These are phyloP conservation scores for Halophytophthora polymorphica DNA, from an alignment of 352 stramenopile species.

Conservation along the genomic window DNA sequence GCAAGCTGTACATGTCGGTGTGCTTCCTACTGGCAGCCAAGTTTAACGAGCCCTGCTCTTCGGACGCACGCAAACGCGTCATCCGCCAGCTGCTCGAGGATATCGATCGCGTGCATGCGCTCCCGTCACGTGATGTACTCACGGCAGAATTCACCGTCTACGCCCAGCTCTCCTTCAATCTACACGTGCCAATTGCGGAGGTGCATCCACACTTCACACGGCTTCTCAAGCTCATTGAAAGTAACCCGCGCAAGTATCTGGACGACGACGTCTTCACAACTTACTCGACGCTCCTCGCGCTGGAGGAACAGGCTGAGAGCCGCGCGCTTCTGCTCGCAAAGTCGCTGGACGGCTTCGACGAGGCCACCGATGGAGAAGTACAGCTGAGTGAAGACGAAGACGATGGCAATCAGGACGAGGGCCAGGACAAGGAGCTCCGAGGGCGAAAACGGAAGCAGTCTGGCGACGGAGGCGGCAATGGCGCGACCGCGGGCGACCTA, in stretches of 20 bases:
- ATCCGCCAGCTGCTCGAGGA: constrained; percentile 73
- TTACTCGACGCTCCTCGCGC: constrained; percentile 69
- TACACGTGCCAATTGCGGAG: constrained; percentile 80
- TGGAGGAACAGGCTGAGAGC: constrained; percentile 58
- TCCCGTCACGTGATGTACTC: constrained; percentile 82
- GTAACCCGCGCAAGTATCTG: constrained; percentile 87
- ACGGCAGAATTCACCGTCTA: constrained; percentile 90
- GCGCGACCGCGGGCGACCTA: constrained; percentile 21
- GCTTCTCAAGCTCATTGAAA: constrained; percentile 82
- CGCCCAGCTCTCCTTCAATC: constrained; percentile 85
- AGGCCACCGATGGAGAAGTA: constrained; percentile 59
- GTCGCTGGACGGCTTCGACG: constrained; percentile 40
- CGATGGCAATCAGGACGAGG: constrained; percentile 15
- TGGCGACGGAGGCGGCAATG: constrained; percentile 15
- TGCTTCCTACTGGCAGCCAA: constrained; percentile 95
- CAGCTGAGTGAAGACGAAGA: constrained; percentile 75
- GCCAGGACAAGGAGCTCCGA: constrained; percentile 24
- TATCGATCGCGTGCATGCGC: constrained; percentile 76
- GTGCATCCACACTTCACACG: constrained; percentile 87
- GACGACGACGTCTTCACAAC: constrained; percentile 81
- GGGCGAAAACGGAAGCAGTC: constrained; percentile 28
- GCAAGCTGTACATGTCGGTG: constrained; percentile 94
- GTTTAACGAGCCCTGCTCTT: constrained; percentile 82
- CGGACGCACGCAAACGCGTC: constrained; percentile 54
- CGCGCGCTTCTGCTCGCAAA: constrained; percentile 25